Conservation (phyloP, 805 yeast species). For the Saccharomycopsis babjevae region DNA sequence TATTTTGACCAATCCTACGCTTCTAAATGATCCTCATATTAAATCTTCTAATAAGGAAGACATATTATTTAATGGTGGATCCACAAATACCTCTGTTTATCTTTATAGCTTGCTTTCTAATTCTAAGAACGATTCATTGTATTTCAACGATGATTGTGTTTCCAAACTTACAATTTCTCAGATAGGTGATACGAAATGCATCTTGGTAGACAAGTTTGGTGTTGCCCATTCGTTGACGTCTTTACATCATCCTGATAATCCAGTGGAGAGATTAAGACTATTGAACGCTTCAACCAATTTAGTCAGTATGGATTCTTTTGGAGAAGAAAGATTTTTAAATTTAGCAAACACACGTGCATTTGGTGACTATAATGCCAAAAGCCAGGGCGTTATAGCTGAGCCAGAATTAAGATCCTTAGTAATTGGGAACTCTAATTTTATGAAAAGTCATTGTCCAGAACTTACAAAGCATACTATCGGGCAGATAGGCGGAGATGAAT, state of each 20-base stretch:
- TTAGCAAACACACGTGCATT: constrained; percentile 90
- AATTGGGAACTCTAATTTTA: constrained; percentile 47
- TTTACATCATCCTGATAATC: constrained; percentile 81
- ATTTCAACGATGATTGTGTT: constrained; percentile 51
- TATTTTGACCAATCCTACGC: constrained; percentile 30
- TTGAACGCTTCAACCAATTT: constrained; percentile 53
- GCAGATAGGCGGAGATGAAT: constrained; percentile 69
- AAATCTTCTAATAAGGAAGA: background rate
- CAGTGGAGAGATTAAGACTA: constrained; percentile 64
- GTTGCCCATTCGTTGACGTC: constrained; percentile 68
- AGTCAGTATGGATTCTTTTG: constrained; percentile 67
- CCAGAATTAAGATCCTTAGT: constrained; percentile 71
- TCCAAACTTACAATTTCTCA: constrained; percentile 73
- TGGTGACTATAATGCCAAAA: constrained; percentile 78
- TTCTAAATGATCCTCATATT: constrained; percentile 1
- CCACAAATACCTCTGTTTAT: constrained; percentile 62
- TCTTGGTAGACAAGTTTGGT: constrained; percentile 76
- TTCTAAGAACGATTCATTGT: constrained; percentile 23
- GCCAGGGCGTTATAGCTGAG: constrained; percentile 81
- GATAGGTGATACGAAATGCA: constrained; percentile 84
- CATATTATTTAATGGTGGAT: constrained; percentile 38
- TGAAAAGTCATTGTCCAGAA: constrained; percentile 23
- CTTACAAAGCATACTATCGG: constrained; percentile 22
- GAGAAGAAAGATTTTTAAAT: constrained; percentile 70
- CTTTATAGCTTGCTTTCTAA: constrained; percentile 35